Evolutionary conservation across 2,329 filamentous ascomycete species (phyloP).

Genomic region (Aspergillus eucalypticola): DNA sequence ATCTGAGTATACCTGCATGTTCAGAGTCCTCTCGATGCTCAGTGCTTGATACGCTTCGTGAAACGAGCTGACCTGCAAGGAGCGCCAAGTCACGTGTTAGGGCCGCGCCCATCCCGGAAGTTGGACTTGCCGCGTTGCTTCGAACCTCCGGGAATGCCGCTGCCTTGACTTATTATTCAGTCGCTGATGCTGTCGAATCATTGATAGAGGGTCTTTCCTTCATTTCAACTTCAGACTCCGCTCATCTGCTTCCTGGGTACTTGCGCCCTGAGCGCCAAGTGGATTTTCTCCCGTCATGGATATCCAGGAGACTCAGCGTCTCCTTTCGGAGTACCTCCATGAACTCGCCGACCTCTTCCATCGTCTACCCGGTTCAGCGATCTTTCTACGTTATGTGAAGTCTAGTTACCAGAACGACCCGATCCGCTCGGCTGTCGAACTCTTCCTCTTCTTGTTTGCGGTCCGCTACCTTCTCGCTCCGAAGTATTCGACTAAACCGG

Average conservation of each 20-base stretch:
- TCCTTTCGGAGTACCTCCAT: slow-evolving; percentile 56
- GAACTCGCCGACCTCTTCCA: slow-evolving; percentile 70
- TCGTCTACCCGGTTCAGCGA: slow-evolving; percentile 88
- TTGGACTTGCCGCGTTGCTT: slow-evolving; percentile 3
- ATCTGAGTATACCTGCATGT: neutral
- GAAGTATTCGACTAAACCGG: slow-evolving; percentile 89
- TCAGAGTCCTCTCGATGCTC: no score
- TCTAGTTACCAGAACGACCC: slow-evolving; percentile 98
- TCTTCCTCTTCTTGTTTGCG: slow-evolving; percentile 92
- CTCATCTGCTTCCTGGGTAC: neutral
- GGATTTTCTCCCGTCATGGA: slow-evolving; percentile 50
- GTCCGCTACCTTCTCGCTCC: slow-evolving; percentile 89
- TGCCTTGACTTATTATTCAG: neutral
- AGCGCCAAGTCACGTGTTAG: slow-evolving; percentile 15
- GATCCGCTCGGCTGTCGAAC: slow-evolving; percentile 86
- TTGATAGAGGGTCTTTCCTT: slow-evolving; percentile 15
- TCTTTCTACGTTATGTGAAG: slow-evolving; percentile 91
- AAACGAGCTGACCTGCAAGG: neutral
- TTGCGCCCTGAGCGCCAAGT: slow-evolving; percentile 14
- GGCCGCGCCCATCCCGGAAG: slow-evolving; percentile 4
- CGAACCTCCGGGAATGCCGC: slow-evolving; percentile 2
- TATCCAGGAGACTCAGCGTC: slow-evolving; percentile 56
- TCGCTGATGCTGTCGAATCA: slow-evolving; percentile 20
- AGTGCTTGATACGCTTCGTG: neutral
- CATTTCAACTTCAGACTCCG: neutral